phyloP scores from a whole-genome alignment of 805 yeast species.

The Nakazawaea siamensis region DNA sequence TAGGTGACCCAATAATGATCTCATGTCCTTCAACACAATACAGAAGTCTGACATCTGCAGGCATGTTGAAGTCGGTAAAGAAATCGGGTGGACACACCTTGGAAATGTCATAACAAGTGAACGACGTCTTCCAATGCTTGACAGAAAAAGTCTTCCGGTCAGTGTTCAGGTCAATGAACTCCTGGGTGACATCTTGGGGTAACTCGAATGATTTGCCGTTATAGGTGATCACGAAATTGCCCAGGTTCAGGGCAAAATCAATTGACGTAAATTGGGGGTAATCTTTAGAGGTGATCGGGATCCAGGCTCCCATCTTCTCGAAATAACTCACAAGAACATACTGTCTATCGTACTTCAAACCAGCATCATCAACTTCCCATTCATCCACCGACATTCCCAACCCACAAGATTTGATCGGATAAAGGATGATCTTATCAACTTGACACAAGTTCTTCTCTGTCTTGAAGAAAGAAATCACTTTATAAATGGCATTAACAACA shows the following conservation, averaged over 20 bases:
- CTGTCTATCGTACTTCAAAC: constrained; percentile 21
- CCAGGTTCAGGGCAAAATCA: constrained; percentile 12
- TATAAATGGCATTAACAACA: constrained; percentile 3
- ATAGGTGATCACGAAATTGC: constrained; percentile 2
- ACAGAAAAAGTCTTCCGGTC: background rate
- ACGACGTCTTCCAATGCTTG: constrained; percentile 2
- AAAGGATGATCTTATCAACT: constrained; percentile 10
- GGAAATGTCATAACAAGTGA: constrained; percentile 1
- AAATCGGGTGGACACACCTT: constrained; percentile 2
- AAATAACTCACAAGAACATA: constrained; percentile 11
- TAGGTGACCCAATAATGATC: constrained; percentile 17
- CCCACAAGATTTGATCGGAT: constrained; percentile 9
- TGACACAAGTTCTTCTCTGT: constrained; percentile 14
- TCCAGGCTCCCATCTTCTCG: constrained; percentile 8
- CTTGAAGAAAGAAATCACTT: constrained; percentile 1
- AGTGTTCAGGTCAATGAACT: background rate
- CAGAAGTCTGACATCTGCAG: constrained; percentile 13
- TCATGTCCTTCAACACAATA: constrained; percentile 18
- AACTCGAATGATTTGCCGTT: constrained; percentile 1
- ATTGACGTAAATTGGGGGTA: constrained; percentile 12
- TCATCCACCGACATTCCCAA: constrained; percentile 17
- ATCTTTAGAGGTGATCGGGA: constrained; percentile 13
- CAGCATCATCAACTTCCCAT: constrained; percentile 20
- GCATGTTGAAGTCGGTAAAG: background rate
- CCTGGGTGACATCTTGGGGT: constrained; percentile 2